These are phyloP conservation scores for Ustilago hordei DNA, from an alignment of 1,284 basidiomycete species.

Conservation along the genomic window DNA sequence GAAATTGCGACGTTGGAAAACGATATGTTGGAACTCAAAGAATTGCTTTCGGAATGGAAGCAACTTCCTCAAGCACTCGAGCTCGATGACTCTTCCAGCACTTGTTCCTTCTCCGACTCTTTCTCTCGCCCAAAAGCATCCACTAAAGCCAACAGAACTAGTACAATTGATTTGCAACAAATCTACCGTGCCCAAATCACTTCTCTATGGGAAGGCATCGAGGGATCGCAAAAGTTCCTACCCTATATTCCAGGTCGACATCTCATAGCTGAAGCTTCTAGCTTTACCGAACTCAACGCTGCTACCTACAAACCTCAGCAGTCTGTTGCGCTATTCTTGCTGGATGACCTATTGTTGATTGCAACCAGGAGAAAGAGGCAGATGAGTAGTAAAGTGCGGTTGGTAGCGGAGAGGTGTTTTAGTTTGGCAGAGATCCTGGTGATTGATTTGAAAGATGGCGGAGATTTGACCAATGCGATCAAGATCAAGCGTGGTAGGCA, in stretches of 20 bases:
- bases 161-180: slow-evolving; percentile 80
- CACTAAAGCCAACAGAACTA: slow-evolving; percentile 38
- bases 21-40: slow-evolving; percentile 97
- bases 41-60: slow-evolving; percentile 90
- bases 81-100: slow-evolving; percentile 50
- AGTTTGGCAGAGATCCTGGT: slow-evolving; percentile 90
- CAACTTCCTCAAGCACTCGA: slow-evolving; percentile 62
- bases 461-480: slow-evolving; percentile 93
- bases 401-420: slow-evolving; percentile 94
- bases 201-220: slow-evolving; percentile 87
- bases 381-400: slow-evolving; percentile 73
- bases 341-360: slow-evolving; percentile 91
- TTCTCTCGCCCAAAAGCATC: slow-evolving; percentile 16
- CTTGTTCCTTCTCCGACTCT: slow-evolving; percentile 22
- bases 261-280: slow-evolving; percentile 86
- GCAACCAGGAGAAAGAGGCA: slow-evolving; percentile 74
- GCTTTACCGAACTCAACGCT: slow-evolving; percentile 86
- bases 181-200: slow-evolving; percentile 95
- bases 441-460: slow-evolving; percentile 92
- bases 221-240: slow-evolving; percentile 95
- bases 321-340: slow-evolving; percentile 85
- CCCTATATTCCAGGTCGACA: slow-evolving; percentile 90
- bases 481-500: slow-evolving; percentile 94
- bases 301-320: slow-evolving; percentile 95
- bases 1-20: slow-evolving; percentile 96